Evolutionary conservation across 306 rosid species (phyloP).

Genomic region (Pueraria montana): DNA sequence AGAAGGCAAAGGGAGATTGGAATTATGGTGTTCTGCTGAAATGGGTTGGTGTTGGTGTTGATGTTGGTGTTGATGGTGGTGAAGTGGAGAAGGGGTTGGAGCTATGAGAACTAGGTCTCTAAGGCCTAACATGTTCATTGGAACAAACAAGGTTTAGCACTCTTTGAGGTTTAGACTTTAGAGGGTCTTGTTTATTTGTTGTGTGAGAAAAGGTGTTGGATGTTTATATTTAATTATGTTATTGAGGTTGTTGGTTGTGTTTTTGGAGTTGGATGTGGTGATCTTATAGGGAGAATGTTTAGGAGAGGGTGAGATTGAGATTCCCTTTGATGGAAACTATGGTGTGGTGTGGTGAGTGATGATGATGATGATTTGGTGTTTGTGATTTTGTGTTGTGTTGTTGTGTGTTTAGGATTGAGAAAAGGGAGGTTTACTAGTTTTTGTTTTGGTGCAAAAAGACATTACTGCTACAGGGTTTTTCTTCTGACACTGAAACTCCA

Average conservation of each 20-base stretch:
- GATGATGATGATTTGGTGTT: slow-evolving; percentile 25
- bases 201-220: not conserved
- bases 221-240: not conserved
- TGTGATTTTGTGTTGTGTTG: not conserved
- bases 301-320: not conserved
- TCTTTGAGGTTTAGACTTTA: not conserved
- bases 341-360: not conserved
- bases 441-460: not conserved
- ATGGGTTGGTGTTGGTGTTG: slow-evolving; percentile 66
- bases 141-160: not conserved
- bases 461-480: slow-evolving; percentile 21
- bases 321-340: slow-evolving; percentile 3
- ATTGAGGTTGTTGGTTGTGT: slow-evolving; percentile 1
- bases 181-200: too few relatives aligned
- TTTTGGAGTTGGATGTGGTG: not conserved
- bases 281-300: slow-evolving; percentile 28
- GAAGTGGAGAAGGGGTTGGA: slow-evolving; percentile 63
- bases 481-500: slow-evolving; percentile 47
- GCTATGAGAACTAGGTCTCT: slow-evolving; percentile 81
- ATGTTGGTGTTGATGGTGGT: slow-evolving; percentile 56
- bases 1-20: slow-evolving; percentile 60
- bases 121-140: slow-evolving; percentile 75
- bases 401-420: not conserved
- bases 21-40: slow-evolving; percentile 59
- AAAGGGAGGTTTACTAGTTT: not conserved